Base-by-base conservation (phyloP, 2,329 filamentous ascomycete genomes). In the Drechslerella coelobrocha region DNA sequence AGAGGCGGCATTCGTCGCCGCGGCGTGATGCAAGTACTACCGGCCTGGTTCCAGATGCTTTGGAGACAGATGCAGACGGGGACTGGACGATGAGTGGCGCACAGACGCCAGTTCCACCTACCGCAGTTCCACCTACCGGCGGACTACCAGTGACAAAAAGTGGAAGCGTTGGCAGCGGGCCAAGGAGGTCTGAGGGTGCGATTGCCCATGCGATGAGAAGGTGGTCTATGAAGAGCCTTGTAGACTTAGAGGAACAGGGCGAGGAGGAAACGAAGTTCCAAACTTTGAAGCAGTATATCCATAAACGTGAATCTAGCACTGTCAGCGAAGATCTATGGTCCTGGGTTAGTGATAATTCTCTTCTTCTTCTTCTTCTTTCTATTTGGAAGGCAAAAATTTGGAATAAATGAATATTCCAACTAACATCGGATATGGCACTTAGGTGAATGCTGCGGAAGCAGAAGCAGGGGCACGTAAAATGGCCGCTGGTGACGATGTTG, bases 1-100 rank as follows among this genome's bases (percentile, higher is more conserved):
- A 45, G 10, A 45, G 31, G n/a, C 55, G 56, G 12, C 56, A 51
- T 2, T 27, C 34, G 24, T 41, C 56, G 19, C 37, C 61, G 21
- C 39, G 56, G 37, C 63, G 63, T 19, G 39, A 53, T 31, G 31
- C 56, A 5, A 68, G 63, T 26, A 61, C 39, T n/a, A 56, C 55
- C 4, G 57, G 57, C 17, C 26, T 62, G 14, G 39, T 24, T 8
- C 14, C 21, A 31, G 57, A 61, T 26, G 45, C 52, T n/a, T 61
- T 52, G 9, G 65, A 69, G 26, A 29, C 62, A 10, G 65, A 69
- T 41, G 34, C 31, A 12, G 65, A 69, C 7, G 63, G 63, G 21
- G 65, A 69, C 21, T 69, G 65, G 65, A 27, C 53, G 19, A 62
- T 59, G 57, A 62, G 57, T 37, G 65, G 65, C 2, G 39, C 65